Base-by-base conservation (phyloP, 495 filamentous ascomycete genomes). In the Lophiostoma macrostomum region DNA sequence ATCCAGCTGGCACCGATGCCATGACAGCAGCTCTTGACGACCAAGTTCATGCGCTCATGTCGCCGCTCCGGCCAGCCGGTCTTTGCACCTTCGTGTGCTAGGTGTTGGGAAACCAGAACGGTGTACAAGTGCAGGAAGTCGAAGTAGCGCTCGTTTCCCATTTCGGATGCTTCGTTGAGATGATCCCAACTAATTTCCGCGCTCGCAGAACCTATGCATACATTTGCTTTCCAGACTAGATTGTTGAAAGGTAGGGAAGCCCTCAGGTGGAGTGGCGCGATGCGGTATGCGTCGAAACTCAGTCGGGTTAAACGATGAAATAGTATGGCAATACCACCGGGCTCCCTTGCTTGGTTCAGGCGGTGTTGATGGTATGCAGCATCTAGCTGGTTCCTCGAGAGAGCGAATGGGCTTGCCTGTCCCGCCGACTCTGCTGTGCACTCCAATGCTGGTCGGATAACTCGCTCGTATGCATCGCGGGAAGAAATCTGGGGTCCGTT, bases 191-290 rank as follows among this genome's bases (percentile, higher is more conserved):
- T 10, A 4, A 50, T 35, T 12, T 28, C 44, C 7, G 35, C 36
- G 11, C 23, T 30, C 2, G 11, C 12, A 3, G 42, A 2, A 14
- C 19, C 35, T 5, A 56, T 16, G 14, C 25, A 41, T 1, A 36
- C 36, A 24, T 49, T 49, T 41, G 53, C 43, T 24, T 50, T 49
- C 43, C 43, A 56, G 34, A 56, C 19, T 3, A 56, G 18, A 11
- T 35, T 1, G 43, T 50, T 49, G 6, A 29, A 43, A 2, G 31
- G 28, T 27, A 35, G n/a, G 13, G 20, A 12, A 25, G 19, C 37
- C 1, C 22, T 38, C 2, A 44, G 25, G 13, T 20, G 28, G 11
- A 35, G 32, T 2, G 39, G 49, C 10, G 44, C 8, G 13, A 18
- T 12, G 14, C 13, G 7, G 28, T 13, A 46, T 8, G 32, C 19